Base-by-base conservation (phyloP, 2,329 filamentous ascomycete species). In the Botrytis tulipae region DNA sequence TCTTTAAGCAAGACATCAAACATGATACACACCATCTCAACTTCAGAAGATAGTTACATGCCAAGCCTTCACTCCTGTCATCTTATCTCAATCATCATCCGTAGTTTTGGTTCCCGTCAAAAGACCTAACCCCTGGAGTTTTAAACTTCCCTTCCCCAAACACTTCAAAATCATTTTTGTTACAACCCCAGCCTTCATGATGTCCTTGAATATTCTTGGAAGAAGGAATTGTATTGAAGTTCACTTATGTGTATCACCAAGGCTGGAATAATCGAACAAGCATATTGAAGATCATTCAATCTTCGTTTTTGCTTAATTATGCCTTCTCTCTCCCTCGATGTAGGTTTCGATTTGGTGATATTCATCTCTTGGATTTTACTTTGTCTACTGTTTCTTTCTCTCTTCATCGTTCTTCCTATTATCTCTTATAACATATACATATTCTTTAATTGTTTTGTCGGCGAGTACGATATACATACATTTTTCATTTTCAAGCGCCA, bases 401-500 rank as follows among this genome's bases (percentile, higher is more conserved):
- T 37, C 70, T 73, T 37, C 54, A 37, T 29, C 42, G 46, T 29
- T 46, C 46, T 59, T 22, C 65, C 37, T 42, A 20, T 48, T 48
- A 5, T 60, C 16, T 25, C 54, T 46, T 74, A 44, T 32, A 60
- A 18, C 54, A 61, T 59, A 54, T 65, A 42, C 37, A 2, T 70
- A 62, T 73, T 54, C 42, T 72, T 74, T 70, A 66, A 70, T 74
- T 69, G 57, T 73, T 60, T 80, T 80, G 79, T 80, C 79, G 79
- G 77, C 79, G 73, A 79, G 78, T 77, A 78, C 79, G 78, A 81
- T 76, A 80, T 75, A 70, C 66, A 73, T 29, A 42, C 35, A 59
- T 35, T 16, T 51, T n/a, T 70, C 57, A 61, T 68, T 20, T 7
- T 44, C 65, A 44, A 80, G 78, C 79, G 79, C 77, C 76, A 80